phyloP scores from a whole-genome alignment of 129 eudicot genomes.

The Flaveria ramosissima region DNA sequence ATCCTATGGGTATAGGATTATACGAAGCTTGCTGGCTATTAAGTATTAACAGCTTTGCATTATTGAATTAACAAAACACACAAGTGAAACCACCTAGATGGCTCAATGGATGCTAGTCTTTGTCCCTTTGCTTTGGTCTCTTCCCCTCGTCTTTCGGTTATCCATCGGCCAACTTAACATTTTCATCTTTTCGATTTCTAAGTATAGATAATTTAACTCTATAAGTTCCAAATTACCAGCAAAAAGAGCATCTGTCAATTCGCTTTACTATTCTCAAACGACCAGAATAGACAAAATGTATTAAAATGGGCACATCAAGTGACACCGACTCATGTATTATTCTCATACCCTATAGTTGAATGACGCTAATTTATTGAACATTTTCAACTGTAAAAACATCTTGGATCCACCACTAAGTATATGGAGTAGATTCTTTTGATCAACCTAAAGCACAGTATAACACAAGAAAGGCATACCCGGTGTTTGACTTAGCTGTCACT shows the following conservation, averaged over 20 bases:
- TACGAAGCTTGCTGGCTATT: background rate
- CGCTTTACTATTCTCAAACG: too few species aligned
- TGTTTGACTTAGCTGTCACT: too few species aligned
- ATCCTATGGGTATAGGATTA: background rate
- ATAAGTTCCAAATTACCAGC: background rate
- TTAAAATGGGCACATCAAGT: too few species aligned
- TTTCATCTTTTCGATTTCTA: background rate
- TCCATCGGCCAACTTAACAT: background rate
- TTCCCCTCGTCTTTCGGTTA: background rate
- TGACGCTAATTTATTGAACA: too few species aligned
- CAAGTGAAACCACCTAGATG: background rate
- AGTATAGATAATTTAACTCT: background rate
- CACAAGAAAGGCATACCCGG: too few species aligned
- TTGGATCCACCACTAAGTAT: too few species aligned
- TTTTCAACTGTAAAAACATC: too few species aligned
- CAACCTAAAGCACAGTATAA: too few species aligned
- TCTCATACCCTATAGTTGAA: too few species aligned
- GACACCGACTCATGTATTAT: too few species aligned
- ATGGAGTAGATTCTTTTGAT: too few species aligned
- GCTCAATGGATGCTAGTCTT: background rate
- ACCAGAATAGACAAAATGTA: background rate
- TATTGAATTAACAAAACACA: background rate
- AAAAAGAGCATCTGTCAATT: too few species aligned
- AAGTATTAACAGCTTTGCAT: background rate
- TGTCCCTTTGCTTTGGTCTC: background rate